A percentile compares a stretch with the other conserved stretches of the same genome.
Evolutionary conservation across 768 basidiomycete species (phyloP).

Genomic region (Tricholomella constricta): DNA sequence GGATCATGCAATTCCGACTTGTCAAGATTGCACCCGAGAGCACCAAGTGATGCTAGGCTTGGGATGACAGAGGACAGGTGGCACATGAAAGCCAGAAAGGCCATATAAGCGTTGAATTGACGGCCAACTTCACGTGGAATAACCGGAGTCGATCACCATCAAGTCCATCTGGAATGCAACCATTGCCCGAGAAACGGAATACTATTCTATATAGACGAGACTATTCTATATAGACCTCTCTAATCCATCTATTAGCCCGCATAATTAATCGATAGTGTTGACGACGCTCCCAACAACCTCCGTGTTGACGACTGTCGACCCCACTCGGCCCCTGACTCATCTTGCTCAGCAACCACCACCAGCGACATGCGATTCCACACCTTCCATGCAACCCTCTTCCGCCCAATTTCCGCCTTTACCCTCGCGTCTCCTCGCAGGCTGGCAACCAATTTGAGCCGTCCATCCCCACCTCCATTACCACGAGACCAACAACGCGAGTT

Average conservation of each 20-base stretch:
- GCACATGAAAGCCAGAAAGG: neutral
- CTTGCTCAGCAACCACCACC: neutral
- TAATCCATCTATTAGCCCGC: too few relatives aligned
- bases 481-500: slow-evolving; percentile 81
- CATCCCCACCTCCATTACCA: slow-evolving; percentile 77
- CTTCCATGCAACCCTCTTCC: neutral
- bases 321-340: neutral
- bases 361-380: neutral
- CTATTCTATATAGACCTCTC: too few relatives aligned
- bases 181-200: too few relatives aligned
- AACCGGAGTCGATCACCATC: neutral
- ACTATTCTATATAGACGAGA: too few relatives aligned
- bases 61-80: neutral
- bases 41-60: neutral
- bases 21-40: neutral
- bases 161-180: too few relatives aligned
- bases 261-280: too few relatives aligned
- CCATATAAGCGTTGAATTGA: neutral
- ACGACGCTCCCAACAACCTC: too few relatives aligned
- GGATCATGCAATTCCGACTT: slow-evolving; percentile 12
- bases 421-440: slow-evolving; percentile 17
- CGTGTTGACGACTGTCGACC: too few relatives aligned
- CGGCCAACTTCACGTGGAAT: neutral
- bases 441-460: slow-evolving; percentile 46
- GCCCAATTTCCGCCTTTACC: neutral